Evolutionary conservation across 768 basidiomycete species (phyloP).

Genomic region (Suillus clintonianus): DNA sequence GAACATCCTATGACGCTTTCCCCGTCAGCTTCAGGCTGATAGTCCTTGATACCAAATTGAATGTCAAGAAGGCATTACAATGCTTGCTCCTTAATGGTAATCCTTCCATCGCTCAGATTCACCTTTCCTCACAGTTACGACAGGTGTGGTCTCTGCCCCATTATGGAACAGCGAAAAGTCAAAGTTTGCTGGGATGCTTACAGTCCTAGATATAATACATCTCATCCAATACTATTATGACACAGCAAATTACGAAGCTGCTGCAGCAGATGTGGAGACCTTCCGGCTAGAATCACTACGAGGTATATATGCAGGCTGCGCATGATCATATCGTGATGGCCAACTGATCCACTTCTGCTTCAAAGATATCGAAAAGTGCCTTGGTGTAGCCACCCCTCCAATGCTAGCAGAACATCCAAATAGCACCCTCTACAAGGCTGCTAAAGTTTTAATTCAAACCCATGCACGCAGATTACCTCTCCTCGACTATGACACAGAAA

Average conservation of each 20-base stretch:
- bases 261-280: conserved; percentile 87
- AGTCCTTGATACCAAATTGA: conserved; percentile 93
- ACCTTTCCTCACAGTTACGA: background rate
- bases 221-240: conserved; percentile 98
- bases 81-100: conserved; percentile 82
- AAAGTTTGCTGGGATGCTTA: conserved; percentile 96
- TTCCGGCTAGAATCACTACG: conserved; percentile 87
- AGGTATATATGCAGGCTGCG: conserved; percentile 51
- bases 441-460: conserved; percentile 87
- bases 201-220: conserved; percentile 98
- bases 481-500: conserved; percentile 90
- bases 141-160: conserved; percentile 97
- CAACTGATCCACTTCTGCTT: conserved; percentile 6
- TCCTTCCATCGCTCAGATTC: conserved; percentile 2
- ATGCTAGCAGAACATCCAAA: conserved; percentile 87
- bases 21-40: conserved; percentile 96
- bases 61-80: conserved; percentile 92
- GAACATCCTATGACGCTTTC: conserved; percentile 94
- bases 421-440: conserved; percentile 86
- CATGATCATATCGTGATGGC: conserved; percentile 12
- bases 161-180: conserved; percentile 96
- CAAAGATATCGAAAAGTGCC: conserved; percentile 88
- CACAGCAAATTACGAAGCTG: conserved; percentile 77
- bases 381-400: conserved; percentile 91
- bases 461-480: conserved; percentile 94